Evolutionary conservation across 805 yeast genomes (phyloP).

Genomic region (Teunomyces kruisii): DNA sequence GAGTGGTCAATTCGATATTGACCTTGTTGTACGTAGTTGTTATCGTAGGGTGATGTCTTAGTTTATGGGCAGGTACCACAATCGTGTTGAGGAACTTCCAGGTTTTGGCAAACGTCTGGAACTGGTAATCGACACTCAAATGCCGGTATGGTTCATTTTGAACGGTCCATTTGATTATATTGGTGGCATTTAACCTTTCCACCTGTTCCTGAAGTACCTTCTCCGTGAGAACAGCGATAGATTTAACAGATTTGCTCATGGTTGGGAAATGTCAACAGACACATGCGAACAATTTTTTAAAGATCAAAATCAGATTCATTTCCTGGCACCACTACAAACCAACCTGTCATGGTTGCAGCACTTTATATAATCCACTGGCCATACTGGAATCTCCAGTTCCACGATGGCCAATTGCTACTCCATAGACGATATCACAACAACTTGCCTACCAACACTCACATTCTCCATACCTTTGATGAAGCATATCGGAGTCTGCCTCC

Average conservation of each 20-base stretch:
- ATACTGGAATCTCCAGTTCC: constrained; percentile 22
- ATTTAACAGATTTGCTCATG: not conserved
- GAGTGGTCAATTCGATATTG: constrained; percentile 57
- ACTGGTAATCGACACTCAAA: constrained; percentile 37
- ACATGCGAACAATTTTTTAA: constrained; percentile 1
- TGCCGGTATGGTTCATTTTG: constrained; percentile 5
- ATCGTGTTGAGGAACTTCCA: constrained; percentile 66
- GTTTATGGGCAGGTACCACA: constrained; percentile 54
- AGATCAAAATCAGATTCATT: not conserved
- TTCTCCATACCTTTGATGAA: constrained; percentile 26
- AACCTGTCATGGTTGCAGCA: constrained; percentile 33
- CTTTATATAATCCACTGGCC: constrained; percentile 38
- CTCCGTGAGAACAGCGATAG: constrained; percentile 6
- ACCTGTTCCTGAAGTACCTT: constrained; percentile 10
- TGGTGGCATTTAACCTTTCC: constrained; percentile 2
- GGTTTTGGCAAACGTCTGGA: constrained; percentile 57
- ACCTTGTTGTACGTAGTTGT: constrained; percentile 63
- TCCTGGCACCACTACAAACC: not conserved
- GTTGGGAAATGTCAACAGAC: not conserved
- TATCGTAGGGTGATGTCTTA: constrained; percentile 73
- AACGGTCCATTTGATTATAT: constrained; percentile 6
- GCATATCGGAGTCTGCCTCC: constrained; percentile 19
- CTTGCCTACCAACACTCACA: constrained; percentile 21
- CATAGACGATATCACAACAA: constrained; percentile 35
- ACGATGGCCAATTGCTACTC: constrained; percentile 32